Conservation (phyloP, 164 flowering plant species). For the Kalanchoe fedtschenkoi region DNA sequence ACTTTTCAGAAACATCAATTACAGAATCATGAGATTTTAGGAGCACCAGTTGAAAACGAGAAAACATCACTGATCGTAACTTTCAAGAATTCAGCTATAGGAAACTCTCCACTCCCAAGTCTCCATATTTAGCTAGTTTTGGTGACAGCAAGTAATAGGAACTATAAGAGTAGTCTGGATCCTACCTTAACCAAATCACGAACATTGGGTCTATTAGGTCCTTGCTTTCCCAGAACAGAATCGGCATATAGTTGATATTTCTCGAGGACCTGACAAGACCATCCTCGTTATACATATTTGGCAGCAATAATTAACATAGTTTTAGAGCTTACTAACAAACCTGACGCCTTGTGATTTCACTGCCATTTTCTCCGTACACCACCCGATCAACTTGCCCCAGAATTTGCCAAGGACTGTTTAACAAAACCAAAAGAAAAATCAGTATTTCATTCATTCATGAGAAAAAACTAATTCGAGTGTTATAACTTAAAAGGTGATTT, state of each 20-base stretch:
- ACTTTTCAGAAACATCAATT: background rate
- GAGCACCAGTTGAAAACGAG: too few species aligned
- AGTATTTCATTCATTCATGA: background rate
- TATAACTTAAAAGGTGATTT: background rate
- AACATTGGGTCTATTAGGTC: conserved; percentile 49
- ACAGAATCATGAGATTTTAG: background rate
- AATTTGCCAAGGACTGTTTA: conserved; percentile 68
- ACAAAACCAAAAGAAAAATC: background rate
- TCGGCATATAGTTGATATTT: conserved; percentile 73
- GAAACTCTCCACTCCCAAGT: too few species aligned
- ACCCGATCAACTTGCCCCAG: conserved; percentile 68
- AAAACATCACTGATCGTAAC: too few species aligned
- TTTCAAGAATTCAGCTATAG: too few species aligned
- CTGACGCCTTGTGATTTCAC: conserved; percentile 72
- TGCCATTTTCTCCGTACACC: conserved; percentile 56
- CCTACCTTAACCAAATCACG: conserved; percentile 75
- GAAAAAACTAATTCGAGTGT: background rate
- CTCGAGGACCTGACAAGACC: conserved; percentile 52
- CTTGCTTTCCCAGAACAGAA: conserved; percentile 52
- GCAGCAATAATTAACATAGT: conserved; percentile 1
- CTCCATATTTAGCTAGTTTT: background rate
- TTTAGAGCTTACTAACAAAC: conserved; percentile 24
- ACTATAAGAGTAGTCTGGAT: background rate
- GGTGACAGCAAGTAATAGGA: background rate
- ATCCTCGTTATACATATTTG: background rate